These are phyloP conservation scores for Eleusine coracana DNA, from an alignment of 176 grass and related monocot genomes.

Conservation along the genomic window DNA sequence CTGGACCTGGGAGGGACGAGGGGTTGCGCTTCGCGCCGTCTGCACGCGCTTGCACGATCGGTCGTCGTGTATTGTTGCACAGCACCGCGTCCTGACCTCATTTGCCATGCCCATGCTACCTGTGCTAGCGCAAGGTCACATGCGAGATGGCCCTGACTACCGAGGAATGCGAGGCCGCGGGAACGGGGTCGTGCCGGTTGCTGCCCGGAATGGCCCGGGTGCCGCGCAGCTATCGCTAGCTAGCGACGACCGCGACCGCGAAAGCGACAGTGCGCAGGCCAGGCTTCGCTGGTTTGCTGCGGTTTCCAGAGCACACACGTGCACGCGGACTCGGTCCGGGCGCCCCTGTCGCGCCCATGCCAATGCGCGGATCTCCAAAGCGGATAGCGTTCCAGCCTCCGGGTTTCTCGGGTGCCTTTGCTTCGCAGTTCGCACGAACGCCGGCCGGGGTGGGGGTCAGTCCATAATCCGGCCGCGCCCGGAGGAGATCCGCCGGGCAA, in stretches of 20 bases:
- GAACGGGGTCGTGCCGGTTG: background rate
- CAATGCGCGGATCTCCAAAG: slow-evolving; percentile 29
- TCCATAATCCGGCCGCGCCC: slow-evolving; percentile 5
- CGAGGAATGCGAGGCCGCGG: background rate
- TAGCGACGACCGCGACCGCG: background rate
- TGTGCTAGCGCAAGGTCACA: background rate
- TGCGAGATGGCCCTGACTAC: background rate
- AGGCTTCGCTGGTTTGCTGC: background rate
- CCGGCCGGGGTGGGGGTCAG: background rate
- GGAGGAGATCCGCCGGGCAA: slow-evolving; percentile 25
- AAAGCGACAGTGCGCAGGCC: slow-evolving; percentile 14
- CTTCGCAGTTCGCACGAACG: background rate
- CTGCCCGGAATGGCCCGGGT: background rate
- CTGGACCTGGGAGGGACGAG: too few species aligned
- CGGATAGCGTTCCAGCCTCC: slow-evolving; percentile 9
- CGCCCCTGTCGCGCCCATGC: background rate
- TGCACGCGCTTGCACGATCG: too few species aligned
- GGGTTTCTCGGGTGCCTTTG: background rate
- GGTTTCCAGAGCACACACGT: background rate
- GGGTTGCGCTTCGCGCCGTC: too few species aligned
- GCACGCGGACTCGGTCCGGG: background rate
- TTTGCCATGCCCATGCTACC: background rate
- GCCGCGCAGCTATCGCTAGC: background rate
- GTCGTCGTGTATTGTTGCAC: background rate
- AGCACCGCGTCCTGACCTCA: background rate